Base-by-base conservation (phyloP, 805 yeast genomes). In the Myxozyma geophila region DNA sequence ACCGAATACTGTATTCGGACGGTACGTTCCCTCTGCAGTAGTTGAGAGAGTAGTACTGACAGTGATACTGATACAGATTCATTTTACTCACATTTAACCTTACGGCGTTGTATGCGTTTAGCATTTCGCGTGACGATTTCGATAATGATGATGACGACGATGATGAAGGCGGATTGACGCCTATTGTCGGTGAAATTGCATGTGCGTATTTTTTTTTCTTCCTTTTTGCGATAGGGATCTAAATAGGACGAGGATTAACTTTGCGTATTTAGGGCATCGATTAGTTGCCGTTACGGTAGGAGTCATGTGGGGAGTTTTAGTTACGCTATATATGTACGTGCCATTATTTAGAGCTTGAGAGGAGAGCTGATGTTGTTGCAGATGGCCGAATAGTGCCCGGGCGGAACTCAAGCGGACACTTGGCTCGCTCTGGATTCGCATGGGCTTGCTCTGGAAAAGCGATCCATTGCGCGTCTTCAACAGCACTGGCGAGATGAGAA, bases 361-460 rank as follows among this genome's bases (percentile, higher is more conserved):
- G 95, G 95, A 46, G 85, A 87, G 1, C 63, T 86, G 0, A 92
- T 0, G 76, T 85, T 1, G 41, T 19, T 40, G 13, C 37, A 63
- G 64, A n/a, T 66, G 64, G 57, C 96, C 96, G 3, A 86, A 85
- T 72, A 86, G 90, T 71, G 96, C 96, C 0, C 79, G 96, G 52
- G 79, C 84, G 13, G 77, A 91, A 54, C 76, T 90, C 63, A 85
- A 89, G 63, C 79, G 80, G 35, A 90, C 90, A 0, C 72, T 90
- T 23, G 83, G 90, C 0, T 76, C 86, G 1, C 78, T 89, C 23
- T 90, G 96, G 96, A 77, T 90, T 47, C 78, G 92, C 50, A 81
- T 90, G 82, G 96, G 96, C 0, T 81, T 90, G 23, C 81, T 86
- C 8, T 90, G 96, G 96, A 87, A 87, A 68, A 78, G 86, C 54